Evolutionary conservation across 2,329 filamentous ascomycete species (phyloP).

Genomic region (Clarireedia sp.): DNA sequence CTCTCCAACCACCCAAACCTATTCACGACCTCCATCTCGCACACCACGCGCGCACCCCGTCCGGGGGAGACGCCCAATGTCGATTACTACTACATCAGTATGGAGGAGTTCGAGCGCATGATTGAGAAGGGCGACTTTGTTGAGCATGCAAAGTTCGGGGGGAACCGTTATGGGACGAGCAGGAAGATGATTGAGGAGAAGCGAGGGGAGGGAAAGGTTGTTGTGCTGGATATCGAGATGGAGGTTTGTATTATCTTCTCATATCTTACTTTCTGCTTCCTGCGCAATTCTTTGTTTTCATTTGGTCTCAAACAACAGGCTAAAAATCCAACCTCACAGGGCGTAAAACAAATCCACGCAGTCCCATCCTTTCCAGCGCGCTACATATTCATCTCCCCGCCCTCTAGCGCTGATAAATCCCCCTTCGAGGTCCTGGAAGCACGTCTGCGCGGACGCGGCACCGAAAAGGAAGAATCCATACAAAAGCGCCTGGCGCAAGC

Average conservation of each 20-base stretch:
- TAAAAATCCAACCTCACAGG: slow-evolving; percentile 36
- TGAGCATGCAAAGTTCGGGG: slow-evolving; percentile 76
- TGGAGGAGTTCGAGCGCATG: slow-evolving; percentile 59
- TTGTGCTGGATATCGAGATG: slow-evolving; percentile 94
- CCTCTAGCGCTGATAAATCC: slow-evolving; percentile 36
- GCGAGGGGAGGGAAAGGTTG: slow-evolving; percentile 61
- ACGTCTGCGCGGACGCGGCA: slow-evolving; percentile 65
- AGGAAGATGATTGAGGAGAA: slow-evolving; percentile 67
- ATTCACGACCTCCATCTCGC: slow-evolving; percentile 54
- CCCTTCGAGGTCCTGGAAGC: slow-evolving; percentile 60
- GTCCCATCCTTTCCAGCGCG: slow-evolving; percentile 50
- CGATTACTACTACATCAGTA: slow-evolving; percentile 73
- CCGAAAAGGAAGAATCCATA: slow-evolving; percentile 68
- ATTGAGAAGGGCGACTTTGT: slow-evolving; percentile 68
- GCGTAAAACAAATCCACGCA: slow-evolving; percentile 81
- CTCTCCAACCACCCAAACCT: slow-evolving; percentile 49
- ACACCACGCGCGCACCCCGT: slow-evolving; percentile 76
- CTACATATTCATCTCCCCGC: slow-evolving; percentile 80
- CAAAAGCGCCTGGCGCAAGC: slow-evolving; percentile 64
- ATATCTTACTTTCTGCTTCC: neutral
- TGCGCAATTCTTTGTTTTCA: neutral
- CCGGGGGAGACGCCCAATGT: slow-evolving; percentile 66
- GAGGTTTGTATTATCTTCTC: slow-evolving; percentile 47
- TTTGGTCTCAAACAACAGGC: neutral
- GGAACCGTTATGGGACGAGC: slow-evolving; percentile 81